Conservation (phyloP, 2,329 filamentous ascomycete genomes). For the Calonectria ilicicola region DNA sequence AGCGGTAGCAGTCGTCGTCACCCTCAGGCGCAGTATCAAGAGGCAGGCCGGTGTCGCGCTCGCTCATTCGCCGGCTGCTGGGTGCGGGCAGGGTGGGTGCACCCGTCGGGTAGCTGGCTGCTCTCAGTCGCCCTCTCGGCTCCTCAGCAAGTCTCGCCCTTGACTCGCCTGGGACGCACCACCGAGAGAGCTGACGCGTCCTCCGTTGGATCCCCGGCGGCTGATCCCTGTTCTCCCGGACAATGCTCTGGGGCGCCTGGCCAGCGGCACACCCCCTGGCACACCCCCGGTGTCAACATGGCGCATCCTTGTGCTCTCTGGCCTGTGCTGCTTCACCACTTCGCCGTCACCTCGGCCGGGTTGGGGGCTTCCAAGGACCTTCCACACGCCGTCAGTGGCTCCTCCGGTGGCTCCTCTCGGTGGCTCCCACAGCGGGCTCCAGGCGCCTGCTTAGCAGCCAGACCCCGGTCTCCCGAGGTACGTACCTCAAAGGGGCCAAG, state of each 20-base stretch:
- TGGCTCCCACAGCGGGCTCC: conserved; percentile 28
- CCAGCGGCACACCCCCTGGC: conserved; percentile 21
- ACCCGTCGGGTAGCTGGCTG: conserved; percentile 26
- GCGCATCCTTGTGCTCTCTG: conserved; percentile 9
- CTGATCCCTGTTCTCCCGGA: conserved; percentile 40
- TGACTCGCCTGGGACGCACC: conserved; percentile 37
- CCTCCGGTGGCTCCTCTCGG: conserved; percentile 20
- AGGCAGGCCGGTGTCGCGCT: background rate
- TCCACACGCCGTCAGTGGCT: conserved; percentile 38
- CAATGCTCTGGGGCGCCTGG: conserved; percentile 35
- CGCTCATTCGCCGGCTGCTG: conserved; percentile 7
- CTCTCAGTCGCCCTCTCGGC: conserved; percentile 20
- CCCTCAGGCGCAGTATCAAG: conserved; percentile 42
- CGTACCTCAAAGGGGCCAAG: conserved; percentile 37
- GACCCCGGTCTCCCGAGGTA: conserved; percentile 16
- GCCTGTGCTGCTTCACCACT: conserved; percentile 8
- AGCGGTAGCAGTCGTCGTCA: conserved; percentile 46
- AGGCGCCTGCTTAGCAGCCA: conserved; percentile 19
- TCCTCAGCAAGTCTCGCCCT: conserved; percentile 31
- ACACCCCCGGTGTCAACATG: conserved; percentile 7
- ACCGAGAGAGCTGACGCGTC: conserved; percentile 46
- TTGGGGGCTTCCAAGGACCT: conserved; percentile 23
- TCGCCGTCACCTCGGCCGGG: conserved; percentile 2
- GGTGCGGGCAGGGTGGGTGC: conserved; percentile 21
- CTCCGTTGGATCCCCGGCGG: conserved; percentile 39